These are phyloP conservation scores for Inosperma sp. DNA, from an alignment of 768 basidiomycete species.

Conservation along the genomic window DNA sequence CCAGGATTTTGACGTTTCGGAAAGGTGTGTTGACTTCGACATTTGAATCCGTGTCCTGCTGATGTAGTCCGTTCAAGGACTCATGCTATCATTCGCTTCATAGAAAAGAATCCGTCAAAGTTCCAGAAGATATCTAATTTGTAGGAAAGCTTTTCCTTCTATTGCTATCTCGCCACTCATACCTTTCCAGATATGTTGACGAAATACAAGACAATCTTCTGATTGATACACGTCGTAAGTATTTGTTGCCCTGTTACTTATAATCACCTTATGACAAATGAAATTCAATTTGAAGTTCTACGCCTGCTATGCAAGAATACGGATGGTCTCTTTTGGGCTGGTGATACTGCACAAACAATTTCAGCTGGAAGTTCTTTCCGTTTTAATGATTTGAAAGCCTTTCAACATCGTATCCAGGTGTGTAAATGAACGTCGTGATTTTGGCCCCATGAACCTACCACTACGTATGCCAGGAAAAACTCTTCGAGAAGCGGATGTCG, in stretches of 20 bases:
- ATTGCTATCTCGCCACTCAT: neutral
- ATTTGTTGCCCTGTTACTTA: neutral
- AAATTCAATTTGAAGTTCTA: conserved; percentile 42
- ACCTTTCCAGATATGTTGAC: conserved; percentile 59
- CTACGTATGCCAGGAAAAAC: too few species aligned
- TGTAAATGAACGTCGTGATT: neutral
- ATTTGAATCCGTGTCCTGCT: neutral
- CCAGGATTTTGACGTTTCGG: conserved; percentile 52
- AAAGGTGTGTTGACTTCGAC: conserved; percentile 38
- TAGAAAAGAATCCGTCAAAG: conserved; percentile 30
- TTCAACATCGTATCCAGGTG: conserved; percentile 60
- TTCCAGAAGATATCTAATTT: conserved; percentile 50
- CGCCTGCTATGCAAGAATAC: conserved; percentile 58
- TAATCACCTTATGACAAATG: too few species aligned
- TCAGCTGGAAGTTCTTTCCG: conserved; percentile 67
- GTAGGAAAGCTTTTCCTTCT: conserved; percentile 33
- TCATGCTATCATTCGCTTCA: conserved; percentile 40
- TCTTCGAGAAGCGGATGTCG: too few species aligned
- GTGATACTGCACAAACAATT: conserved; percentile 78
- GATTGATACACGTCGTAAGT: conserved; percentile 55
- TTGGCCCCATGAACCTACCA: too few species aligned
- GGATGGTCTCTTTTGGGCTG: conserved; percentile 72
- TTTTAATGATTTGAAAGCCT: conserved; percentile 68
- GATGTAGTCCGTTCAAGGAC: conserved; percentile 38
- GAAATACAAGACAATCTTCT: conserved; percentile 72